Conservation (phyloP, 2,329 filamentous ascomycete species). For the Trichoderma aggressivum region DNA sequence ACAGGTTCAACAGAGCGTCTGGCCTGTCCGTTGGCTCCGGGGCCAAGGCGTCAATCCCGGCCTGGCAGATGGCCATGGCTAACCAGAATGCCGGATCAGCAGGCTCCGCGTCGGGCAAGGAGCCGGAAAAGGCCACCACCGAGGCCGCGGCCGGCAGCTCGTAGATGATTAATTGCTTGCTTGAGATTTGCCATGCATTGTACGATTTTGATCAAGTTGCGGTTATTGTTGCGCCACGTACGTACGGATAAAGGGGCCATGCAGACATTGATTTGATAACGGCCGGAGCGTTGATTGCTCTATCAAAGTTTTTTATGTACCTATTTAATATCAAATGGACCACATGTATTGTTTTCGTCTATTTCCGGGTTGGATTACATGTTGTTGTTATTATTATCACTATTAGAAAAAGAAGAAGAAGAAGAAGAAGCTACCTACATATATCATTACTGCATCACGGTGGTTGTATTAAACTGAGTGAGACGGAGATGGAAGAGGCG, state of each 20-base stretch:
- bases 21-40: conserved; percentile 41
- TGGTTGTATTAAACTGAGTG: neutral
- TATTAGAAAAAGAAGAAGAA: neutral
- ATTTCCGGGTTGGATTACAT: neutral
- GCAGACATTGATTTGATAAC: conserved; percentile 6
- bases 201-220: conserved; percentile 4
- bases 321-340: conserved; percentile 15
- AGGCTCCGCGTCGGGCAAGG: neutral
- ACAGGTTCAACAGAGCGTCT: conserved; percentile 29
- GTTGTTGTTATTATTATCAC: neutral
- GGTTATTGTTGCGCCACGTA: neutral
- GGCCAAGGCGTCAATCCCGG: conserved; percentile 67
- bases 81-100: conserved; percentile 41
- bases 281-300: conserved; percentile 8
- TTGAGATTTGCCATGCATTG: conserved; percentile 1
- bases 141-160: conserved; percentile 16
- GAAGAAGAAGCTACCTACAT: neutral
- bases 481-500: neutral
- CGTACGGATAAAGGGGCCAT: conserved; percentile 9
- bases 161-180: neutral
- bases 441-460: neutral
- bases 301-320: conserved; percentile 1
- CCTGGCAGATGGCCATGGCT: conserved; percentile 74
- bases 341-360: neutral
- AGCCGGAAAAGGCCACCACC: conserved; percentile 4